Percentiles rank a stretch among this genome's conserved stretches.
Evolutionary conservation across 768 basidiomycete species (phyloP).

Genomic region (Trametes meyenii): DNA sequence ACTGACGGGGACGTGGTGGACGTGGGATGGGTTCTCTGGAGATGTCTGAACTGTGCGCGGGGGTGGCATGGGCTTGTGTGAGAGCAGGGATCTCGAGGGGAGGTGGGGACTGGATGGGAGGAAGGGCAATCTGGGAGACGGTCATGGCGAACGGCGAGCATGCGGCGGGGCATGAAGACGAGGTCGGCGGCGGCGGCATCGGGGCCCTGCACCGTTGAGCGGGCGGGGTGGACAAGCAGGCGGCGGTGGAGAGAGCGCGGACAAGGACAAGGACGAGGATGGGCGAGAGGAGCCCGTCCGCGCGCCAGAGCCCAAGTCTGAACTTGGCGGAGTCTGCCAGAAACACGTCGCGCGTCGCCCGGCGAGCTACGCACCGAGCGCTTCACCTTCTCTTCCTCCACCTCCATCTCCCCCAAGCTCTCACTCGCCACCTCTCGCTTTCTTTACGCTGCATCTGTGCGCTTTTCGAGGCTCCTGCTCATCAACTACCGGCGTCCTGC

Average conservation of each 20-base stretch:
- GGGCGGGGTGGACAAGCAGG: no score
- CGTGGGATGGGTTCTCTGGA: slow-evolving; percentile 17
- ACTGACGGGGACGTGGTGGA: slow-evolving; percentile 11
- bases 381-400: no score
- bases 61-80: not conserved
- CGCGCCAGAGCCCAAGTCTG: no score
- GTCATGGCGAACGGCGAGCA: not conserved
- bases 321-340: no score
- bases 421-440: not conserved
- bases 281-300: no score
- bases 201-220: no score
- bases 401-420: not conserved
- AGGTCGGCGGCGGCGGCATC: no score
- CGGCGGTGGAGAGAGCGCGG: no score
- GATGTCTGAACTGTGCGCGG: slow-evolving; percentile 6
- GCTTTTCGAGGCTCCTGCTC: no score
- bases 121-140: slow-evolving; percentile 15
- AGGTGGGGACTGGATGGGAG: slow-evolving; percentile 24
- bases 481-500: no score
- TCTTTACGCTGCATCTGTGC: not conserved
- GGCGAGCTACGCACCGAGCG: no score
- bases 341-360: slow-evolving; percentile 2
- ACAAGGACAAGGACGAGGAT: no score
- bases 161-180: not conserved
- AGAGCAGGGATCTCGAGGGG: slow-evolving; percentile 19